These are phyloP conservation scores for Colletotrichum zoysiae DNA, from an alignment of 2,329 filamentous ascomycete species.

Conservation along the genomic window DNA sequence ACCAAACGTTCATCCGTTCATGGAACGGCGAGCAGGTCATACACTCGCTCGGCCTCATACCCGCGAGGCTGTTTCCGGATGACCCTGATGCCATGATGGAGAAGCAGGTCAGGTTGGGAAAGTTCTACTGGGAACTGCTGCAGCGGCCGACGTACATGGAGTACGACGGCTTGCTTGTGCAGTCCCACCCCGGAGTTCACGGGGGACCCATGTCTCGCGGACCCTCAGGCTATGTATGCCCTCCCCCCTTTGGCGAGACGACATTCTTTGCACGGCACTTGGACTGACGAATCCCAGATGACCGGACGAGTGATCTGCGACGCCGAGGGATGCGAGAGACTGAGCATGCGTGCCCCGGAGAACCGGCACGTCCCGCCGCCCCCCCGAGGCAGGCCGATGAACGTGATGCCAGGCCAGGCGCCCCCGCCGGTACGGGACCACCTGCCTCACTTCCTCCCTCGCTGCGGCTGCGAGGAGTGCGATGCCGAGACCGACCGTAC, in stretches of 20 bases:
- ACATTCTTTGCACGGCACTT: too few relatives aligned
- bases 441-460: conserved; percentile 56
- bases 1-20: conserved; percentile 51
- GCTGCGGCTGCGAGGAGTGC: conserved; percentile 59
- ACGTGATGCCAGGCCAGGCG: background rate
- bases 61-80: conserved; percentile 57
- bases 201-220: conserved; percentile 40
- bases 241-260: too few relatives aligned
- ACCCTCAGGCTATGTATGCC: conserved; percentile 48
- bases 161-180: conserved; percentile 57
- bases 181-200: conserved; percentile 45
- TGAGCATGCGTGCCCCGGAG: conserved; percentile 47
- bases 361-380: conserved; percentile 31
- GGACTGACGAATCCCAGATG: conserved; percentile 47
- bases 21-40: conserved; percentile 62
- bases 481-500: conserved; percentile 41
- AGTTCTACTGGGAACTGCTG: conserved; percentile 61
- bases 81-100: conserved; percentile 51
- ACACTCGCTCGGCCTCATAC: conserved; percentile 55
- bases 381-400: background rate
- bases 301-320: conserved; percentile 59
- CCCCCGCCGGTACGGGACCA: conserved; percentile 47
- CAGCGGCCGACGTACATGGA: conserved; percentile 61
- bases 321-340: conserved; percentile 56
- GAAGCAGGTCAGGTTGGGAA: conserved; percentile 57